A percentile compares a stretch with the other conserved stretches of the same genome.
phyloP scores from a whole-genome alignment of 2,329 filamentous ascomycete genomes.

The Ceratocystis harringtonii region DNA sequence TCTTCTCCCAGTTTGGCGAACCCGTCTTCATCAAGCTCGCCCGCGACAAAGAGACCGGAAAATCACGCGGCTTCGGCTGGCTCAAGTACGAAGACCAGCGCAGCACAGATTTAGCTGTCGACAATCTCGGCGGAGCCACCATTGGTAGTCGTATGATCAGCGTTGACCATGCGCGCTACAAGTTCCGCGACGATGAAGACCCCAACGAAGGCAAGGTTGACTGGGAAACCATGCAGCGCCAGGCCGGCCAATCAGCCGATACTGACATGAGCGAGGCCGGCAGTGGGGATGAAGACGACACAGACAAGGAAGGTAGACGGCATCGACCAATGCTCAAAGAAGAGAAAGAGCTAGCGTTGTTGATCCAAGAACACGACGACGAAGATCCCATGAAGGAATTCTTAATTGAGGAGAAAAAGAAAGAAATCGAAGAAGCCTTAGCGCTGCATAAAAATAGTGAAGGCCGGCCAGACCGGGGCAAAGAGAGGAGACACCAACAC shows the following conservation, averaged over 20 bases:
- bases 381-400: conserved; percentile 97
- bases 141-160: conserved; percentile 66
- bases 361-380: conserved; percentile 73
- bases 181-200: conserved; percentile 65
- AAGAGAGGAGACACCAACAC: conserved; percentile 26
- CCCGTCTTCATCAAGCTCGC: conserved; percentile 84
- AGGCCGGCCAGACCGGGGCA: conserved; percentile 20
- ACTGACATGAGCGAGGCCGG: conserved; percentile 26
- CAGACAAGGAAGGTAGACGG: conserved; percentile 29
- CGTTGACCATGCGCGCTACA: conserved; percentile 90
- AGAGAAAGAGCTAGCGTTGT: conserved; percentile 59
- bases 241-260: conserved; percentile 32
- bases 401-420: conserved; percentile 78
- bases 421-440: conserved; percentile 62
- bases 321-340: conserved; percentile 57
- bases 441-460: conserved; percentile 32
- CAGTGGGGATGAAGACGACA: conserved; percentile 31
- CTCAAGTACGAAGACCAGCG: conserved; percentile 97
- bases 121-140: conserved; percentile 79
- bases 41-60: conserved; percentile 91
- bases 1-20: conserved; percentile 95
- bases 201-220: conserved; percentile 43
- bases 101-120: conserved; percentile 87
- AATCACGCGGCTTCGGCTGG: conserved; percentile 87
- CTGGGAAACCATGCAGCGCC: conserved; percentile 43